phyloP scores from a whole-genome alignment of 1,284 basidiomycete species.

The Cryptococcus floricola region DNA sequence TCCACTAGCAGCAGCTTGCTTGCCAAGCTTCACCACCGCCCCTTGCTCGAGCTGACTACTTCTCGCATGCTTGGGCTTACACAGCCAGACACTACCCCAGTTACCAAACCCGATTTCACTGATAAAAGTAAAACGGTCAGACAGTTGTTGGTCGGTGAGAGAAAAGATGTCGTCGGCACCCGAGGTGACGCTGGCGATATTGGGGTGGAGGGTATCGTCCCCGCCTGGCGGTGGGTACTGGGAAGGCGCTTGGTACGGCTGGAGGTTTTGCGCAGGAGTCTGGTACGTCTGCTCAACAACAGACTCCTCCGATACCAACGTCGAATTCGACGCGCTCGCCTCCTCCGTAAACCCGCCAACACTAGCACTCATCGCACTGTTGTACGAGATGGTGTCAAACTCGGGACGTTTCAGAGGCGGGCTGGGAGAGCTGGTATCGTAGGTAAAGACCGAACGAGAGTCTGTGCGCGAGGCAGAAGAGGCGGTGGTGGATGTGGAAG shows the following conservation, averaged over 20 bases:
- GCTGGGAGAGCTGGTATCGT: constrained; percentile 15
- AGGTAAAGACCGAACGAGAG: constrained; percentile 25
- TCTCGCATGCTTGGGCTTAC: constrained; percentile 21
- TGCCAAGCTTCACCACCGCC: constrained; percentile 20
- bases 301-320: not conserved
- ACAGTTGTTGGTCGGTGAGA: constrained; percentile 40
- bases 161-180: constrained; percentile 23
- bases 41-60: not conserved
- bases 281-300: not conserved
- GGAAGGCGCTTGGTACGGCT: not conserved
- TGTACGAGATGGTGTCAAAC: constrained; percentile 33
- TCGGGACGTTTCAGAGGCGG: constrained; percentile 4
- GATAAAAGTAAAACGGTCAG: constrained; percentile 35
- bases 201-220: constrained; percentile 5
- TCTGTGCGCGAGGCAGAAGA: constrained; percentile 12
- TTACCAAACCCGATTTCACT: constrained; percentile 47
- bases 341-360: not conserved
- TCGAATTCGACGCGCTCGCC: not conserved
- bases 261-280: not conserved
- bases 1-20: constrained; percentile 21
- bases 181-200: constrained; percentile 2
- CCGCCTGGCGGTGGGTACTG: not conserved
- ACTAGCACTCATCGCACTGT: constrained; percentile 8
- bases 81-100: constrained; percentile 48
- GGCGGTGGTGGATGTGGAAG: constrained; percentile 14